Evolutionary conservation across 768 basidiomycete genomes (phyloP), one percentile per base, ranked within the genome.

Genomic region (Auricularia auricula-judae): DNA sequence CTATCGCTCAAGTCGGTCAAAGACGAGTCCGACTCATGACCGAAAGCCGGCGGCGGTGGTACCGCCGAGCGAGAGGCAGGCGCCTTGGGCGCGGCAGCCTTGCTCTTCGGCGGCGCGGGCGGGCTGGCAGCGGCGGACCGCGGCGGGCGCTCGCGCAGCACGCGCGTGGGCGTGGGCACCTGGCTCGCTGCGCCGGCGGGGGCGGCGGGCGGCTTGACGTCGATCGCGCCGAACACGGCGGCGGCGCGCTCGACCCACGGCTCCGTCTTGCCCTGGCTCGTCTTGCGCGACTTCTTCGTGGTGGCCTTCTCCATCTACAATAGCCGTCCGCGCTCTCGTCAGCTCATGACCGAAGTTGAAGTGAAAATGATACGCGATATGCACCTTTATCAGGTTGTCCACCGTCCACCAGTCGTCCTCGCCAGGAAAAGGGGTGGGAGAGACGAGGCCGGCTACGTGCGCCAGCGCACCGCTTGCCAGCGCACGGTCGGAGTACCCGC

Each of bases 401-500:
- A 80, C 63, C 61, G 67, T 75, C 90, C 91, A 93, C 89, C 90
- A 92, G 4, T 51, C 62, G 47, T 73, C 67, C n/a, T 71, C 75
- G 8, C 54, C 58, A 29, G 64, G 60, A 18, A 62, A 34, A 35
- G 54, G 64, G 33, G 61, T 18, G 59, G 68, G 72, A 56, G 77
- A 80, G 1, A 77, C 78, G 23, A 98, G 75, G 3, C 94, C 95
- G 5, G 77, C 76, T 1, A 96, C 73, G 72, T 93, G 89, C 0
- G 93, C 89, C 82, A 93, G 84, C 0, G 87, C 81, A 0, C 89
- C 96, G 67, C 89, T 93, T 4, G 79, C 85, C 63, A 98, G 78
- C 0, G 96, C 94, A 4, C 88, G 82, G 72, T 98, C 93, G 69
- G 91, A 91, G 71, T 98, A 98, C 1, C 95, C 96, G 1, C 96